Base-by-base conservation (phyloP, 768 basidiomycete genomes). In the Trichaptum fuscoviolaceum region DNA sequence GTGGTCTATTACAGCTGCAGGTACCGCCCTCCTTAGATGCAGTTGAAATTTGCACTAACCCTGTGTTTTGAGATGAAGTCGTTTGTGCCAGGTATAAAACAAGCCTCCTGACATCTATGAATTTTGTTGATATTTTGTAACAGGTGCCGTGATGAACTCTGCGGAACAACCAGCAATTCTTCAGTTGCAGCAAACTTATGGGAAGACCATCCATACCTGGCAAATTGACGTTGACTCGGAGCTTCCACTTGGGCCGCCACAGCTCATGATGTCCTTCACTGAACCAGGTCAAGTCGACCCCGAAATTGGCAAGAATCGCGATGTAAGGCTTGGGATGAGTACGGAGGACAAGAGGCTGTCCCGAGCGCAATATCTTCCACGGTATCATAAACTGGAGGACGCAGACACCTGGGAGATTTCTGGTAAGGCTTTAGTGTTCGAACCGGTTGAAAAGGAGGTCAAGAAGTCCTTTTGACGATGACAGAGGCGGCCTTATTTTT, bases 261-360 rank as follows among this genome's bases (percentile, higher is more conserved):
- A 76, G 52, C 74, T 83, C 60, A 82, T 84, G 84, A 79, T 82
- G 77, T 74, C 78, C 24, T 80, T 78, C 69, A 80, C 80, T 10
- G 70, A 64, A 1, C 77, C 81, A 62, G 73, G 73, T 7, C 78
- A 82, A 59, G 70, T 76, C 62, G 67, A 72, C 30, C 30, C 30
- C 8, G 30, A 30, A 30, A 2, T 30, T 30, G 30, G 2, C 30
- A 64, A 69, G 79, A 25, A 81, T 82, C 63, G 68, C 73, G 61
- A 70, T 70, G 60, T 67, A 71, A n/a, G 78, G 77, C 6, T 76
- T 79, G 23, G 72, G 26, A 30, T 30, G 30, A 30, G 30, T 30
- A 77, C 78, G 0, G 68, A 70, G 52, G 63, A 69, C 23, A 83
- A 83, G 73, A 73, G 71, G 62, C 68, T 75, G 42, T 60, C 75